Base-by-base conservation (phyloP, 2,329 filamentous ascomycete species). In the Penicillium sclerotigenum region DNA sequence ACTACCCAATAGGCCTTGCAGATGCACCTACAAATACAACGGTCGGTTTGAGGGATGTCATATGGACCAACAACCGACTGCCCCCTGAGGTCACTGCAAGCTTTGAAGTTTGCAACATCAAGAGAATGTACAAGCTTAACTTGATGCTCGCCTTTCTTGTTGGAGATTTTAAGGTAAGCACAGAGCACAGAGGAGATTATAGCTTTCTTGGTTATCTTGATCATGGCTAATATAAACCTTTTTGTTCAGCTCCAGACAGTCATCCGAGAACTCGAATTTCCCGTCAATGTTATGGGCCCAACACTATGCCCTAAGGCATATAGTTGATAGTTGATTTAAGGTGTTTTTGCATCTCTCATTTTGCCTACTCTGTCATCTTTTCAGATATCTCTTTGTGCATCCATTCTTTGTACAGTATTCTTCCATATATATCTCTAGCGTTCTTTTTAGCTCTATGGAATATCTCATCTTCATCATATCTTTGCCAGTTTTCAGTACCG, bases 41-140 rank as follows among this genome's bases (percentile, higher is more conserved):
- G 5, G 20, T 41, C 4, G 24, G 16, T 24, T 24, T 63, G 34
- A 52, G 49, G 34, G 36, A 31, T n/a, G 20, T 10, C 13, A 31
- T 48, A 13, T 57, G 50, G 42, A 22, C 22, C 9, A 28, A 31
- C 11, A 43, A 61, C 11, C 29, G 14, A 22, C n/a, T 64, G 5
- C 59, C 62, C 8, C n/a, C 29, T 3, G 37, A 24, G 28, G 26
- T 59, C 20, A 58, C 59, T 1, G 45, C 62, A 2, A 59, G 46
- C 3, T 64, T 64, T 22, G 62, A 63, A 43, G 60, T 58, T 4
- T 63, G 62, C 26, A 64, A 61, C 51, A 47, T 64, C 38, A 56
- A 55, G 20, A 59, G 59, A 18, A 59, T 33, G 16, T 61, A 61
- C 36, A 47, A 48, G 34, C 47, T 64, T 4, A 47, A 56, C 31